Base-by-base conservation (phyloP, 2,329 filamentous ascomycete species). In the Metarhizium robertsii region DNA sequence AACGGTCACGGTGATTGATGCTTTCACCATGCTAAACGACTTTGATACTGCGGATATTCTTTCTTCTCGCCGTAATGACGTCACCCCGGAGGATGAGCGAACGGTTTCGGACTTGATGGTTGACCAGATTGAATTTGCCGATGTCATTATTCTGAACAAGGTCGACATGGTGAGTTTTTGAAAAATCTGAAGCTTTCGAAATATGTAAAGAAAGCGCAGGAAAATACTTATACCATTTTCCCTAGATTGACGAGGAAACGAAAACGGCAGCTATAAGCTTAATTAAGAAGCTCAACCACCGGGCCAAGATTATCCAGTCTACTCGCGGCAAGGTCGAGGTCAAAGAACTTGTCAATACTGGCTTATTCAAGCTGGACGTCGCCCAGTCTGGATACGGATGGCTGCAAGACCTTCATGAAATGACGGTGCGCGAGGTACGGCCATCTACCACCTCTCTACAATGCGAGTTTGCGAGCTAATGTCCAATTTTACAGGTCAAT, bases 111-210 rank as follows among this genome's bases (percentile, higher is more conserved):
- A 90, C 60, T 75, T 90, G 0, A 87, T 89, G 78, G 85, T 88
- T 0, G 86, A 90, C 61, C 86, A 90, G 63, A 87, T 90, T 57
- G 87, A 90, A 67, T 90, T 90, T 61, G 85, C 86, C 0, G 85
- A 90, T 60, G 85, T 89, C 6, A 77, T 90, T 14, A 76, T 89
- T 3, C 70, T 89, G 20, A 90, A 90, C 70, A 90, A 90, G 67
- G 73, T 80, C 6, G 85, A 88, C 58, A 79, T 83, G 57, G 81
- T 87, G 14, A 20, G 64, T 18, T 14, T 18, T 18, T 6, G 10
- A 7, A 14, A 14, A 20, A 34, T 11, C 6, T 7, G 6, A 11
- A 34, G 6, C 32, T 34, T 34, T 11, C 32, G 25, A 25, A 25
- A 25, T 25, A 25, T 25, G 25, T 25, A 25, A 34, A 34, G 20